Percentiles rank a stretch among this genome's conserved stretches.
Conservation (phyloP, 345 rosid species). For the Populus simonii region DNA sequence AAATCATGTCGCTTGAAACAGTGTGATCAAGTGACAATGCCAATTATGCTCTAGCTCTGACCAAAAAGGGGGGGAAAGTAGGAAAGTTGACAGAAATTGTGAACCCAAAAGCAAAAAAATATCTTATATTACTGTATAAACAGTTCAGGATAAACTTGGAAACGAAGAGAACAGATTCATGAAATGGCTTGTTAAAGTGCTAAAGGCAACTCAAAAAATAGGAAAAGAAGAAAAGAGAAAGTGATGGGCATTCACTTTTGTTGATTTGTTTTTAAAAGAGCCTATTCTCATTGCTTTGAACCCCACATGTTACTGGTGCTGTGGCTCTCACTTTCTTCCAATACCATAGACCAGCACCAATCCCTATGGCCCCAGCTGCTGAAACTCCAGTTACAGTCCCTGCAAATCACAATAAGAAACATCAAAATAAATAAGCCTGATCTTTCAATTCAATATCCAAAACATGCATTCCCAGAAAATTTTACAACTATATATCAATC, state of each 20-base stretch:
- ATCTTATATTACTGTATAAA: background rate
- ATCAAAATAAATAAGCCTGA: background rate
- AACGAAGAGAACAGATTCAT: background rate
- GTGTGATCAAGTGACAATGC: background rate
- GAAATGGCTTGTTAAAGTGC: conserved; percentile 1
- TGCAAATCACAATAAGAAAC: conserved; percentile 16
- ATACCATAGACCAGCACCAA: conserved; percentile 78
- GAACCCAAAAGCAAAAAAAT: background rate
- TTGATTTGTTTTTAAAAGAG: conserved; percentile 45
- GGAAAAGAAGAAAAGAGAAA: background rate
- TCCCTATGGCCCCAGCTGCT: conserved; percentile 65
- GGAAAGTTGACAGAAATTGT: background rate
- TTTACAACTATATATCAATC: background rate
- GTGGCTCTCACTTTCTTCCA: conserved; percentile 70
- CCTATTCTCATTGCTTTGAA: conserved; percentile 81
- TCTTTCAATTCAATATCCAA: background rate
- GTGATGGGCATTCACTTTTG: background rate
- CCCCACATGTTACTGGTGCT: conserved; percentile 87
- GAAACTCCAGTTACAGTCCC: conserved; percentile 75
- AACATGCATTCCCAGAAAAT: background rate
- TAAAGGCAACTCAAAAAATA: conserved; percentile 10
- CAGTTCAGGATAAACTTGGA: background rate
- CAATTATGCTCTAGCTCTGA: background rate
- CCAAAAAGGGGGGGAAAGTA: background rate
- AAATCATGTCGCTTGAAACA: background rate